These are phyloP conservation scores for Paraphaeosphaeria minitans DNA, from an alignment of 2,329 filamentous ascomycete genomes.

Conservation along the genomic window DNA sequence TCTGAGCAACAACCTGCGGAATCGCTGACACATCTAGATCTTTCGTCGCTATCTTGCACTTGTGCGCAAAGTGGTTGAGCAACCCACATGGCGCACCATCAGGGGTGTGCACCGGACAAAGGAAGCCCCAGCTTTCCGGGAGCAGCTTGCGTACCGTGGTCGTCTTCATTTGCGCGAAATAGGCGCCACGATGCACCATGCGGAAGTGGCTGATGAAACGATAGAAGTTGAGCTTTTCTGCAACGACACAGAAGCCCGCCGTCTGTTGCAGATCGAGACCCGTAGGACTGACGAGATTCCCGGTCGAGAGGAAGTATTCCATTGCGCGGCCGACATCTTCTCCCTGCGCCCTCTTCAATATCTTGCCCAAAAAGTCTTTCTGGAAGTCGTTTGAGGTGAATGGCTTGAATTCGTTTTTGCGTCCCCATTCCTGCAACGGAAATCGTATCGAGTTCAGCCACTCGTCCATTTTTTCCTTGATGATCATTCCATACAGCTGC, in stretches of 20 bases:
- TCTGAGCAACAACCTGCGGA: constrained; percentile 73
- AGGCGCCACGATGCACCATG: constrained; percentile 98
- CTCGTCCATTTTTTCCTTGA: constrained; percentile 94
- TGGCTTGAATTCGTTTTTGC: constrained; percentile 56
- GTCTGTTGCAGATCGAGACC: constrained; percentile 93
- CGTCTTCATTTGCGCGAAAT: constrained; percentile 97
- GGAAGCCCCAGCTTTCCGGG: constrained; percentile 96
- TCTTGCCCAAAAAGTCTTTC: constrained; percentile 76
- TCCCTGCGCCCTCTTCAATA: constrained; percentile 76
- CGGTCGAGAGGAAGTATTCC: constrained; percentile 95
- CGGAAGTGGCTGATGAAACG: constrained; percentile 99
- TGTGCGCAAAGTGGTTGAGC: constrained; percentile 93
- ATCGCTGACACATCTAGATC: constrained; percentile 75
- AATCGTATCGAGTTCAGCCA: constrained; percentile 71
- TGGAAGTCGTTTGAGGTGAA: constrained; percentile 78
- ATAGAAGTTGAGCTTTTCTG: constrained; percentile 98
- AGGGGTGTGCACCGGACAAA: constrained; percentile 96
- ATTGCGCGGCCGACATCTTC: constrained; percentile 86
- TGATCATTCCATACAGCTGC: constrained; percentile 90
- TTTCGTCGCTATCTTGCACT: constrained; percentile 85
- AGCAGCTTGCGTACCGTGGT: constrained; percentile 94
- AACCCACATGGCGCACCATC: constrained; percentile 95
- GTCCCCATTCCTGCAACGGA: constrained; percentile 60
- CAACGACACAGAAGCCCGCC: constrained; percentile 93
- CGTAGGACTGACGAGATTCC: constrained; percentile 88